Evolutionary conservation across 2,329 filamentous ascomycete species (phyloP), one percentile per base, ranked within the genome.

Genomic region (Microdochium trichocladiopsis): DNA sequence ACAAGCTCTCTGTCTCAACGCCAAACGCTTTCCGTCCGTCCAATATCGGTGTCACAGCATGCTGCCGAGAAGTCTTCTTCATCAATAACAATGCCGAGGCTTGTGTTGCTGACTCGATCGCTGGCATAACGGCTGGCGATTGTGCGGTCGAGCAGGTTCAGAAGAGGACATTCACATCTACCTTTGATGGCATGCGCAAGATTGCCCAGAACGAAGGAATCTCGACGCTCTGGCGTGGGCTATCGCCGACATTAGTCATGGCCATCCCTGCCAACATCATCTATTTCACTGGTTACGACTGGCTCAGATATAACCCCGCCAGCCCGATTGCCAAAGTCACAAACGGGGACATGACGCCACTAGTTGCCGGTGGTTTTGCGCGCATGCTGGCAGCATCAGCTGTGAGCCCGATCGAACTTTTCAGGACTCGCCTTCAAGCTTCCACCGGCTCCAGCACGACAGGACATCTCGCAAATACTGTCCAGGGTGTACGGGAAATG

Each of bases 271-370:
- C 86, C 24, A 99, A 99, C 66, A 94, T 99, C 59, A 97, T 99
- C 58, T 99, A 99, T 71, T 96, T 97, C 63, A 95, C 94, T 12
- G 94, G 94, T 37, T 99, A 99, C 69, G 94, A 99, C 65, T 96
- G 91, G 87, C 69, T 99, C 53, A 85, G 94, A 33, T 88, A 80
- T 57, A 87, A 89, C 61, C 73, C 76, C 1, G 73, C 72, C 43
- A 95, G 89, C 59, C 92, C 91, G 0, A 80, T 97, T 56, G 79
- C 78, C 33, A 76, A 74, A 43, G 60, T 78, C 21, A 66, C 86
- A 10, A 79, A 80, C 14, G 88, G 93, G 58, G 78, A 82, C 9
- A 90, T 89, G 60, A 84, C 88, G 5, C 91, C 94, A 0, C 77
- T 99, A 1, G 76, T 88, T 1, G 90, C 90, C 2, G 94, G 94